Evolutionary conservation across 768 basidiomycete species (phyloP).

Genomic region (Cystoderma amianthinum): DNA sequence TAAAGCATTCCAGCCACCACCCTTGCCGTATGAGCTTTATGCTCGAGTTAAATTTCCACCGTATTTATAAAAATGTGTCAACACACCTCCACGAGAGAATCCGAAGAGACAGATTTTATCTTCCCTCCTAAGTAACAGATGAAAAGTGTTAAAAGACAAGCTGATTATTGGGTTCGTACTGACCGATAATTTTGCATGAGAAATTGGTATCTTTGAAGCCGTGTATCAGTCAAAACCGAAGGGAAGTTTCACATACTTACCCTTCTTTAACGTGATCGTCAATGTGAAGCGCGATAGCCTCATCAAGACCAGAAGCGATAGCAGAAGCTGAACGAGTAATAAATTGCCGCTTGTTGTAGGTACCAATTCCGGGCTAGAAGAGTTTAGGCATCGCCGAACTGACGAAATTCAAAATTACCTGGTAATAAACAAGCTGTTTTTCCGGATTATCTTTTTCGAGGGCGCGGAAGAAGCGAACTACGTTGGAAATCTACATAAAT

Average conservation of each 20-base stretch:
- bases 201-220: conserved; percentile 11
- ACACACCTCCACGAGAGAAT: conserved; percentile 11
- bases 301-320: conserved; percentile 12
- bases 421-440: conserved; percentile 30
- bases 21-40: conserved; percentile 16
- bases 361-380: conserved; percentile 16
- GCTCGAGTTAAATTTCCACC: background rate
- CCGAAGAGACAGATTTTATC: conserved; percentile 23
- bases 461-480: conserved; percentile 27
- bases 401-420: conserved; percentile 10
- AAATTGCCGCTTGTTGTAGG: conserved; percentile 15
- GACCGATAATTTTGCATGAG: conserved; percentile 16
- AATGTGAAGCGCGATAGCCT: conserved; percentile 15
- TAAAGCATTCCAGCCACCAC: conserved; percentile 25
- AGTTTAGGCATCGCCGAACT: background rate
- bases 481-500: conserved; percentile 38
- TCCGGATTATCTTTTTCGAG: conserved; percentile 26
- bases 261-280: conserved; percentile 23
- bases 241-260: conserved; percentile 6
- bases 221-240: background rate
- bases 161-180: background rate
- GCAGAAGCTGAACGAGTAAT: conserved; percentile 10
- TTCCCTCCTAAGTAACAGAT: conserved; percentile 10
- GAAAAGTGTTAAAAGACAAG: background rate
- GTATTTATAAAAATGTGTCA: background rate